Percentiles rank a stretch among this genome's conserved stretches.
These are phyloP conservation scores for Metschnikowia arizonensis DNA, from an alignment of 805 yeast genomes.

Conservation along the genomic window DNA sequence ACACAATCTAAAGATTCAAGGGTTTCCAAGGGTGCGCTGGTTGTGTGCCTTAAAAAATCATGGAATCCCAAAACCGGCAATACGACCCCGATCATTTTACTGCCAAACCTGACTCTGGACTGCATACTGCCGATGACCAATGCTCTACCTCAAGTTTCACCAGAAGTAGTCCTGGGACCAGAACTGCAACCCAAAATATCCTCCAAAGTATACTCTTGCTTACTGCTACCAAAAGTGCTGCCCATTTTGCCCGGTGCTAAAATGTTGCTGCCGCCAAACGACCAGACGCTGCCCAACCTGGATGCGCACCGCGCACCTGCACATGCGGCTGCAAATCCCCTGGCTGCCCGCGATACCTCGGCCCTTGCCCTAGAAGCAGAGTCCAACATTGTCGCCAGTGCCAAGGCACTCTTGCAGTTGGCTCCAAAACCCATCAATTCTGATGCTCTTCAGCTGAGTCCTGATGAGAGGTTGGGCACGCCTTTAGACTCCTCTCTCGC, in stretches of 20 bases:
- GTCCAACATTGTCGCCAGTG: conserved; percentile 10
- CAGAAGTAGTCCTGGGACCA: background rate
- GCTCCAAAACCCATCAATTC: conserved; percentile 6
- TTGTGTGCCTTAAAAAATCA: background rate
- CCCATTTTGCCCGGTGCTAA: background rate
- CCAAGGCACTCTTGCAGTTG: conserved; percentile 11
- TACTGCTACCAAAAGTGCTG: background rate
- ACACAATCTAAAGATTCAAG: conserved; percentile 1
- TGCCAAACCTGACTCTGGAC: background rate
- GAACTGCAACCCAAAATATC: background rate
- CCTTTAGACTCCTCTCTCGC: conserved; percentile 76
- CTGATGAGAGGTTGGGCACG: conserved; percentile 32
- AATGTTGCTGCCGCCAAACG: background rate
- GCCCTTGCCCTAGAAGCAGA: background rate
- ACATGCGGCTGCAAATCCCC: background rate
- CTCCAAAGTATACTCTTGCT: background rate
- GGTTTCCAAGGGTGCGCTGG: conserved; percentile 1
- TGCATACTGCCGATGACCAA: background rate
- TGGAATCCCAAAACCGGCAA: background rate
- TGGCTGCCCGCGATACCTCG: background rate
- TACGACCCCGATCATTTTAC: background rate
- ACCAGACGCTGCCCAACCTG: background rate
- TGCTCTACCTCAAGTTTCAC: background rate
- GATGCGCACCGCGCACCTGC: background rate
- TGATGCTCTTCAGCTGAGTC: background rate